Base-by-base conservation (phyloP, 1,284 basidiomycete species). In the Cutaneotrichosporon cavernicola region DNA sequence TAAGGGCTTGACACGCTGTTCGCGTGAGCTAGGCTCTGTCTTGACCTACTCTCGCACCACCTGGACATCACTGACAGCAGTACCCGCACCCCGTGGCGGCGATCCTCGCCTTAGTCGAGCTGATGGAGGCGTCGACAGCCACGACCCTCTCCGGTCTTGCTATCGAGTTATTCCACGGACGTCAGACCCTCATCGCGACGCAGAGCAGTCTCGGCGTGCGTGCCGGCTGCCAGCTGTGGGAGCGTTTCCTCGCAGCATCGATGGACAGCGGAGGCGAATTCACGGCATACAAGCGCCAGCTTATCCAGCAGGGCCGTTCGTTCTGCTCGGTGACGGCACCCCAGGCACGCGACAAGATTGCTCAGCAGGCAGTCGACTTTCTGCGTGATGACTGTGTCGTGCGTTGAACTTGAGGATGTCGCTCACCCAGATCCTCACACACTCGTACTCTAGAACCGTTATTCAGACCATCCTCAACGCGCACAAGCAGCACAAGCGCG, bases 401-500 rank as follows among this genome's bases (percentile, higher is more conserved):
- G 78, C 73, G 88, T 82, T 7, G 31, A 32, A 34, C 5, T 10
- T 14, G 8, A 7, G 2, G 3, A 7, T 7, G 22, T 26, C 2
- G 58, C 13, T 21, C 22, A 52, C 4, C 13, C 78, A 94, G 91
- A 94, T 97, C 74, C 85, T 98, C 65, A 97, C 93, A 4, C 96
- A 98, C 81, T 92, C 90, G 26, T 92, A 94, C 82, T 99, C 97
- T 51, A 85, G 97, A 71, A 95, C 98, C 31, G 96, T 99, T 56
- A 90, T 97, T 84, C 89, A 93, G 80, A 90, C 95, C 21, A 85
- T 99, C 58, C 85, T 98, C 58, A 85, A 88, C 67, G 94, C 95
- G 8, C 90, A 96, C 79, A 86, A 89, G 75, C 81, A 82, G 68
- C 87, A 88, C 76, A 98, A 97, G 82, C 86, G 94, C 62, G 93